These are phyloP conservation scores for Venturia oleaginea DNA, from an alignment of 2,329 filamentous ascomycete species.

Conservation along the genomic window DNA sequence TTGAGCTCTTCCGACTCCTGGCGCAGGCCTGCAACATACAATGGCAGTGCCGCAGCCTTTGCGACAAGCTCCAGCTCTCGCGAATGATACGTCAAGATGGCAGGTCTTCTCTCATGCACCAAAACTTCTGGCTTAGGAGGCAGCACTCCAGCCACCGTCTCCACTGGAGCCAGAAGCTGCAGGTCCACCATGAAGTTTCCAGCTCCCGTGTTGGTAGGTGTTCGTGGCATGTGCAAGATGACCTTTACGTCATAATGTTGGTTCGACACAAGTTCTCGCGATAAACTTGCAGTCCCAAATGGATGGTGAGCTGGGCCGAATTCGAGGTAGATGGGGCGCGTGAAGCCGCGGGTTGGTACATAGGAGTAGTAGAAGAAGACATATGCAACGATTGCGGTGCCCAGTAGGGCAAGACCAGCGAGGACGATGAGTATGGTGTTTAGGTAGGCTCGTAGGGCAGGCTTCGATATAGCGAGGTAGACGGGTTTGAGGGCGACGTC, in stretches of 20 bases:
- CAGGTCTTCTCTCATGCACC: slow-evolving; percentile 52
- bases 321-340: slow-evolving; percentile 55
- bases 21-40: slow-evolving; percentile 59
- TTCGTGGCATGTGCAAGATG: slow-evolving; percentile 66
- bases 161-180: slow-evolving; percentile 44
- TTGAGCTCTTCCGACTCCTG: slow-evolving; percentile 55
- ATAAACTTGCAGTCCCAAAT: slow-evolving; percentile 8
- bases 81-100: slow-evolving; percentile 71
- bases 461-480: slow-evolving; percentile 44
- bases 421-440: slow-evolving; percentile 46
- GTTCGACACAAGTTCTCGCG: slow-evolving; percentile 50
- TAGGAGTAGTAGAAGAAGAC: slow-evolving; percentile 59
- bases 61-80: slow-evolving; percentile 54
- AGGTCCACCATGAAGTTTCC: slow-evolving; percentile 96
- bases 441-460: slow-evolving; percentile 56
- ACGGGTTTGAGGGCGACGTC: slow-evolving; percentile 45
- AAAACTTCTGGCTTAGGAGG: slow-evolving; percentile 19
- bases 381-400: slow-evolving; percentile 52
- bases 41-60: slow-evolving; percentile 54
- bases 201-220: slow-evolving; percentile 60
- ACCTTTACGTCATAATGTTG: slow-evolving; percentile 83
- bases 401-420: slow-evolving; percentile 47
- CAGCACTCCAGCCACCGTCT: slow-evolving; percentile 6
- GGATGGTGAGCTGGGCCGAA: slow-evolving; percentile 41
- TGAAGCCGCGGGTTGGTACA: slow-evolving; percentile 56